These are phyloP conservation scores for Podila horticola DNA, from an alignment of 192 early-diverging fungal species.

Conservation along the genomic window DNA sequence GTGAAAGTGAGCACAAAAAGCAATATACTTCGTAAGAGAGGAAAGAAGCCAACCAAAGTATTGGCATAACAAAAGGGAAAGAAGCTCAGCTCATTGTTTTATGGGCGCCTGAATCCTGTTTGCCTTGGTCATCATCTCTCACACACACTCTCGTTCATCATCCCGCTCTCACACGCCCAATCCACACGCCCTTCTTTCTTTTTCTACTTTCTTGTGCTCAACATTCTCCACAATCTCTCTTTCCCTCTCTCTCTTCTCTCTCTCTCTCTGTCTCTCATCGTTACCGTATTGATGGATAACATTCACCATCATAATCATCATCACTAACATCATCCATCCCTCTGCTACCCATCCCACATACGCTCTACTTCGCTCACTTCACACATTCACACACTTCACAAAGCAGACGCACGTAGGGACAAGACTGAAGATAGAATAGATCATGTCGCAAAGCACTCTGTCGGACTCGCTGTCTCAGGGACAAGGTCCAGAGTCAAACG, in stretches of 20 bases:
- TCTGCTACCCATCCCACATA: neutral
- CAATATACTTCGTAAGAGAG: neutral
- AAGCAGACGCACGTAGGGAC: neutral
- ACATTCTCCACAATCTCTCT: neutral
- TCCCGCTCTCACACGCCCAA: neutral
- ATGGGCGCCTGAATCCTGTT: neutral
- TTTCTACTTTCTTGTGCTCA: neutral
- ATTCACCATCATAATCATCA: no score
- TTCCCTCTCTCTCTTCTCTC: conserved; percentile 1
- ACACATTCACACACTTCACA: neutral
- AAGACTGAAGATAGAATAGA: neutral
- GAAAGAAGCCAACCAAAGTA: no score
- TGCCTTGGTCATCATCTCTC: conserved; percentile 3
- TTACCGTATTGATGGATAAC: no score
- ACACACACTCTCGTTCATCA: no score
- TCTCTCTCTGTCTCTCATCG: neutral
- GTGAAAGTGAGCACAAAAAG: no score
- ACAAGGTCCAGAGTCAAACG: conserved; percentile 16
- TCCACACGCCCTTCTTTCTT: neutral
- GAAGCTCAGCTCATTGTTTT: no score
- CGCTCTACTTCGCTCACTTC: neutral
- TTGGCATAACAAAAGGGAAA: no score
- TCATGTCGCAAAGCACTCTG: conserved; percentile 34
- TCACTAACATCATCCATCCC: neutral
- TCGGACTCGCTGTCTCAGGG: conserved; percentile 22